A percentile compares a stretch with the other conserved stretches of the same genome.
These are phyloP conservation scores for Trypanosoma rangeli DNA, from an alignment of 208 protist genomes.

Conservation along the genomic window DNA sequence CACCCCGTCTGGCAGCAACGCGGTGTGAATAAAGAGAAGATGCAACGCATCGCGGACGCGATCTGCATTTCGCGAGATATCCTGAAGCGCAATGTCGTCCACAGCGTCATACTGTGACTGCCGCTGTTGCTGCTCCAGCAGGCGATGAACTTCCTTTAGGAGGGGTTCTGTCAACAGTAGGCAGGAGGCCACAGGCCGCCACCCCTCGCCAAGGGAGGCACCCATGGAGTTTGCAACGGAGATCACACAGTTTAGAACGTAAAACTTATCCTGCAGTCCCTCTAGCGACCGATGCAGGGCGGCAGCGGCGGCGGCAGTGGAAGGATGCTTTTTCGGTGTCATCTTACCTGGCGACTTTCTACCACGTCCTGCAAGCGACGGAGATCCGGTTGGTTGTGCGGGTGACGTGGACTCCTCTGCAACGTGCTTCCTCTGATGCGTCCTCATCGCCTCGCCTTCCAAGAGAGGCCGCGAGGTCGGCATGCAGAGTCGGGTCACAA, in stretches of 20 bases:
- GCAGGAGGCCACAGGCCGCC: slow-evolving; percentile 46
- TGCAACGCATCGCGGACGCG: slow-evolving; percentile 65
- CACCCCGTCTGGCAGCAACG: slow-evolving; percentile 26
- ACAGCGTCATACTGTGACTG: slow-evolving; percentile 20
- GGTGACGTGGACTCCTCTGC: neutral
- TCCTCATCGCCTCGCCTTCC: neutral
- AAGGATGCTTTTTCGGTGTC: neutral
- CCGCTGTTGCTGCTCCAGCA: slow-evolving; percentile 37
- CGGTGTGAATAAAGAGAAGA: slow-evolving; percentile 48
- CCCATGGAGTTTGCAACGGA: slow-evolving; percentile 55
- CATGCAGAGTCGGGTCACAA: slow-evolving; percentile 35
- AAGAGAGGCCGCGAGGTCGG: neutral
- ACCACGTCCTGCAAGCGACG: neutral
- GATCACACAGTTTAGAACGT: slow-evolving; percentile 59
- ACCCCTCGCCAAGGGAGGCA: slow-evolving; percentile 41
- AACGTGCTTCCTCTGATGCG: slow-evolving; percentile 1
- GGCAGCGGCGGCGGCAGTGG: neutral
- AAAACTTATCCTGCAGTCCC: slow-evolving; percentile 45
- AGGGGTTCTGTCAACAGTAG: slow-evolving; percentile 47
- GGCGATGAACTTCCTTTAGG: slow-evolving; percentile 32
- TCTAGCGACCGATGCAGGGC: slow-evolving; percentile 7
- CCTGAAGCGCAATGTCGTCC: slow-evolving; percentile 26
- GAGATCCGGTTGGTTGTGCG: neutral
- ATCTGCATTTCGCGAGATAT: slow-evolving; percentile 37
- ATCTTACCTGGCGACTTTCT: neutral